Evolutionary conservation across 129 eudicot species (phyloP).

Genomic region (Pseudognaphalium luteoalbum): DNA sequence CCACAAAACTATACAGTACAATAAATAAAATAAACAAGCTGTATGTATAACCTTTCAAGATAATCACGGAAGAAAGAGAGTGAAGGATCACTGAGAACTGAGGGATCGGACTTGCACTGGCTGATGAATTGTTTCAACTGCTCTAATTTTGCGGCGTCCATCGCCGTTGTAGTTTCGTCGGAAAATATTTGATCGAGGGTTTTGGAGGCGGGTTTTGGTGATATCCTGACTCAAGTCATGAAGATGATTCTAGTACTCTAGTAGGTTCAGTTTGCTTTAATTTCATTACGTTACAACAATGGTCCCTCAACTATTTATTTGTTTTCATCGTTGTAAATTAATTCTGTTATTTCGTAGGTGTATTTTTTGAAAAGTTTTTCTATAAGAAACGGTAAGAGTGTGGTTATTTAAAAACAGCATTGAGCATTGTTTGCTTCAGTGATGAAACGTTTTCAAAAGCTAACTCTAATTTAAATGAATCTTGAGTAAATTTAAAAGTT

Average conservation of each 20-base stretch:
- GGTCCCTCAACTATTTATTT: conserved; percentile 2
- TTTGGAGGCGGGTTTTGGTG: conserved; percentile 28
- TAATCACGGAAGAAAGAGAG: conserved; percentile 93
- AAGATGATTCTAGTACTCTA: conserved; percentile 31
- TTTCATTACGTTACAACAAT: not conserved
- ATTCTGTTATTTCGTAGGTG: too few relatives aligned
- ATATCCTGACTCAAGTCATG: not conserved
- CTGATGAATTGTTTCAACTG: conserved; percentile 63
- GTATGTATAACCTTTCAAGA: conserved; percentile 65
- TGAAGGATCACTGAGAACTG: conserved; percentile 76
- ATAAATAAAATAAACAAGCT: not conserved
- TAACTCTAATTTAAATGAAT: too few relatives aligned
- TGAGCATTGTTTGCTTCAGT: too few relatives aligned
- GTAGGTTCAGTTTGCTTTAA: conserved; percentile 13
- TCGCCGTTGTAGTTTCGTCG: conserved; percentile 29
- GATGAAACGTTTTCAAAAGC: too few relatives aligned
- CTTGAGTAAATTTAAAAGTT: too few relatives aligned
- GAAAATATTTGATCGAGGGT: conserved; percentile 1
- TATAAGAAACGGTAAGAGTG: too few relatives aligned
- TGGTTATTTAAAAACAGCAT: too few relatives aligned
- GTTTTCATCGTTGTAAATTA: not conserved
- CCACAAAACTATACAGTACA: not conserved
- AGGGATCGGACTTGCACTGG: conserved; percentile 67
- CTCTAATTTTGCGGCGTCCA: conserved; percentile 67
- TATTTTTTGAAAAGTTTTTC: too few relatives aligned